A percentile compares a stretch with the other conserved stretches of the same genome.
Conservation (phyloP, 306 rosid genomes). For the Elaeagnus macrophylla region DNA sequence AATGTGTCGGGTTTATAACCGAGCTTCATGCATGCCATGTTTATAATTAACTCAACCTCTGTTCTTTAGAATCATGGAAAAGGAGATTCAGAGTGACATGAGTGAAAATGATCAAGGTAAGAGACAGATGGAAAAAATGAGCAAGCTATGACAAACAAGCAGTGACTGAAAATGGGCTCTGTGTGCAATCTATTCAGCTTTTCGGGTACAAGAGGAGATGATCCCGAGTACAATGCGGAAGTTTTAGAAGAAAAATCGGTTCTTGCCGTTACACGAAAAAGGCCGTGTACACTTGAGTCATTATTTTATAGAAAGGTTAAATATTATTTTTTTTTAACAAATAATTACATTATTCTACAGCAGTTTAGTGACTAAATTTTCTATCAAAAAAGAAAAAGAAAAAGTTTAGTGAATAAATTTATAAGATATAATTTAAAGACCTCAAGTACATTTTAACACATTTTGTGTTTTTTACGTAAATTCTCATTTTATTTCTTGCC, state of each 20-base stretch:
- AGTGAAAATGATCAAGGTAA: neutral
- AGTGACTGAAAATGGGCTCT: slow-evolving; percentile 8
- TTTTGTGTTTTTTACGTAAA: too few species aligned
- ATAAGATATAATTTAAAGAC: too few species aligned
- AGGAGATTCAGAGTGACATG: neutral
- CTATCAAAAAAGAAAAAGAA: too few species aligned
- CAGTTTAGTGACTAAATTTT: too few species aligned
- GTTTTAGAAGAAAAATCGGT: slow-evolving; percentile 58
- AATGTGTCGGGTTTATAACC: slow-evolving; percentile 78
- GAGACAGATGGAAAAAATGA: neutral
- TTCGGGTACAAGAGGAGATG: slow-evolving; percentile 9
- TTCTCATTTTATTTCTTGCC: too few species aligned
- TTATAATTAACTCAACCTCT: slow-evolving; percentile 2
- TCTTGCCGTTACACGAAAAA: slow-evolving; percentile 27
- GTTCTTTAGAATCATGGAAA: slow-evolving; percentile 13
- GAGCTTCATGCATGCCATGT: slow-evolving; percentile 66
- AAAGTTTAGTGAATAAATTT: too few species aligned
- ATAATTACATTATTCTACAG: too few species aligned
- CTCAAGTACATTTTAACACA: too few species aligned
- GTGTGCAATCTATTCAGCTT: slow-evolving; percentile 16
- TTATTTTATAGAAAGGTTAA: too few species aligned
- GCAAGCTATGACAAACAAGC: slow-evolving; percentile 9
- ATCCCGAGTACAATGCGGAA: slow-evolving; percentile 64
- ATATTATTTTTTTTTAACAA: too few species aligned
- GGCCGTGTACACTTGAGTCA: slow-evolving; percentile 39